Evolutionary conservation across 106 monocot species (phyloP).

Genomic region (Triglochin maritima): DNA sequence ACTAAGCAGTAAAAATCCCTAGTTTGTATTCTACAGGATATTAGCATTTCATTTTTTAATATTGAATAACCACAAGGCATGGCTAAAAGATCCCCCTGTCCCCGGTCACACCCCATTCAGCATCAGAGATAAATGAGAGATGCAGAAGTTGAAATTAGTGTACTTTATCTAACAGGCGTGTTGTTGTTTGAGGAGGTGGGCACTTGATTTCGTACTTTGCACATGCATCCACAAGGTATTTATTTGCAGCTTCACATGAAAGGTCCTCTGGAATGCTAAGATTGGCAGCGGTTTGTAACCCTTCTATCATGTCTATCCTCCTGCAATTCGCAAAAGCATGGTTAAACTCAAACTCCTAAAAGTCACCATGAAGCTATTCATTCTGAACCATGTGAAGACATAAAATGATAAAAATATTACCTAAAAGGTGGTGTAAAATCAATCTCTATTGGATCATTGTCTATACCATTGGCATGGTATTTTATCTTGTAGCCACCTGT

Average conservation of each 20-base stretch:
- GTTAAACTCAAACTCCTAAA: not conserved
- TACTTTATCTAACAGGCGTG: slow-evolving; percentile 55
- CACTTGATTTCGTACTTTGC: slow-evolving; percentile 80
- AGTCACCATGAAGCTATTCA: not conserved
- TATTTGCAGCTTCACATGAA: slow-evolving; percentile 71
- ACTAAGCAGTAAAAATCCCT: no score
- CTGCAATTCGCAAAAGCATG: slow-evolving; percentile 17
- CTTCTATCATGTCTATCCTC: slow-evolving; percentile 85
- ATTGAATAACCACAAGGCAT: not conserved
- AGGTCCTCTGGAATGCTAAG: slow-evolving; percentile 83
- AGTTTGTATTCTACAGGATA: no score
- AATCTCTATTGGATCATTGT: slow-evolving; percentile 85
- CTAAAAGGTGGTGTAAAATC: slow-evolving; percentile 96
- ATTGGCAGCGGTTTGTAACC: slow-evolving; percentile 54
- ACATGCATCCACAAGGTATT: slow-evolving; percentile 77
- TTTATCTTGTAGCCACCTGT: slow-evolving; percentile 90
- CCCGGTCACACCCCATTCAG: no score
- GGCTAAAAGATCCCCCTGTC: not conserved
- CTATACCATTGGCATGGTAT: slow-evolving; percentile 78
- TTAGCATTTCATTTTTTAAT: not conserved
- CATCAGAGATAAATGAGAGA: no score
- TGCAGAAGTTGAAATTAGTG: no score
- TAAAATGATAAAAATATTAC: slow-evolving; percentile 15
- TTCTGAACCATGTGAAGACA: not conserved
- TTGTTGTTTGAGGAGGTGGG: slow-evolving; percentile 34